A percentile compares a stretch with the other conserved stretches of the same genome.
phyloP scores from a whole-genome alignment of 768 basidiomycete species.

The Punctularia strigosozonata region DNA sequence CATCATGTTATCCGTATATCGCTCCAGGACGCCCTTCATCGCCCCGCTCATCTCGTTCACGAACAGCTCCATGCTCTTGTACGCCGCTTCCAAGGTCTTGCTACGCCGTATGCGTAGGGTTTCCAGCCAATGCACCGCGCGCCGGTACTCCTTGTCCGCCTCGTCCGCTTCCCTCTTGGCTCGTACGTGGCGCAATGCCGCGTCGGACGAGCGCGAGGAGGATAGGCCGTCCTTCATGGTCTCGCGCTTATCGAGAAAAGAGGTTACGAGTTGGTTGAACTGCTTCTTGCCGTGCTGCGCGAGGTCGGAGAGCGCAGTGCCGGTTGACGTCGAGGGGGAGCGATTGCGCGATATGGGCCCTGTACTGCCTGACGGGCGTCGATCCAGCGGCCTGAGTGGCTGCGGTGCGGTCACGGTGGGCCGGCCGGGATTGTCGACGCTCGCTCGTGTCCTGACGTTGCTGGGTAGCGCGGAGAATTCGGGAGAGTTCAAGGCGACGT shows the following conservation, averaged over 20 bases:
- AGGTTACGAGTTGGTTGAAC: slow-evolving; percentile 74
- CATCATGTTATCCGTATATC: slow-evolving; percentile 76
- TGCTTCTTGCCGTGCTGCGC: slow-evolving; percentile 89
- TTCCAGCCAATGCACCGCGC: slow-evolving; percentile 87
- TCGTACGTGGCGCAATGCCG: slow-evolving; percentile 63
- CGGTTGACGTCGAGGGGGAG: slow-evolving; percentile 70
- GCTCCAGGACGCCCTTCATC: slow-evolving; percentile 52
- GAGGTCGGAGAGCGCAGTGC: slow-evolving; percentile 79
- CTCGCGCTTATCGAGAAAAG: slow-evolving; percentile 72
- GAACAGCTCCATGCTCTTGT: slow-evolving; percentile 79
- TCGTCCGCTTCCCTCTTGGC: slow-evolving; percentile 88
- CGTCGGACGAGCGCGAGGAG: slow-evolving; percentile 44
- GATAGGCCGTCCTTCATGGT: slow-evolving; percentile 49
- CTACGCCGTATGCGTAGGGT: slow-evolving; percentile 72
- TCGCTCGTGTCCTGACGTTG: too few relatives aligned
- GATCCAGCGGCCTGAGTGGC: slow-evolving; percentile 63
- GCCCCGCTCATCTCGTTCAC: slow-evolving; percentile 56
- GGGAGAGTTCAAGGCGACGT: too few relatives aligned
- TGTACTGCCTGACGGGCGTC: slow-evolving; percentile 54
- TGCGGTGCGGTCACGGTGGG: slow-evolving; percentile 60
- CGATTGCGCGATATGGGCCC: slow-evolving; percentile 42
- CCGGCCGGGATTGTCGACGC: slow-evolving; percentile 31
- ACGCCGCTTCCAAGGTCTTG: slow-evolving; percentile 75
- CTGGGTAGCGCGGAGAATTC: too few relatives aligned
- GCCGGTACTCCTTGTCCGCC: slow-evolving; percentile 87